These are phyloP conservation scores for Globisporangium polare DNA, from an alignment of 352 stramenopile species.

Conservation along the genomic window DNA sequence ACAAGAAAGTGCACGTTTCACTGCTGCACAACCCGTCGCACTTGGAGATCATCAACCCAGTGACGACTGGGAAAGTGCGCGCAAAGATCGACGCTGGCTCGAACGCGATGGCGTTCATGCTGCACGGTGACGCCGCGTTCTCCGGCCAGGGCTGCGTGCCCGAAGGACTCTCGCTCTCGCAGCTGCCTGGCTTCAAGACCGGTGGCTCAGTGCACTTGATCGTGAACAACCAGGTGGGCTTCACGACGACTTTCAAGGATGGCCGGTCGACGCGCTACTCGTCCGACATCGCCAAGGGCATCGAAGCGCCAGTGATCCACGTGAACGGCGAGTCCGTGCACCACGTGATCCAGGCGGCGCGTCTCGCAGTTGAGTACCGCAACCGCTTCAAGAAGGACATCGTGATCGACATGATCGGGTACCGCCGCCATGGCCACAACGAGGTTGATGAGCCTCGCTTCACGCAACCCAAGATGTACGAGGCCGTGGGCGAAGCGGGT, in stretches of 20 bases:
- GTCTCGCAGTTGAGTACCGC: conserved; percentile 76
- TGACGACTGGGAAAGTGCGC: conserved; percentile 80
- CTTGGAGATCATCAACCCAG: conserved; percentile 86
- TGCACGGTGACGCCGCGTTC: conserved; percentile 89
- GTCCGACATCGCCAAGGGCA: conserved; percentile 81
- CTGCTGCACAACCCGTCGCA: conserved; percentile 86
- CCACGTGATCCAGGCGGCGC: conserved; percentile 72
- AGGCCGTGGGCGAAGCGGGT: conserved; percentile 52
- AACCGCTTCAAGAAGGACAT: conserved; percentile 85
- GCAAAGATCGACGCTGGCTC: conserved; percentile 68
- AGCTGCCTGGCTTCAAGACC: conserved; percentile 74
- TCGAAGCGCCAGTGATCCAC: conserved; percentile 82
- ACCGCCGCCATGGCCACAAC: conserved; percentile 87
- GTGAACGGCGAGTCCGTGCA: conserved; percentile 84
- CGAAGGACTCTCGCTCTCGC: conserved; percentile 68
- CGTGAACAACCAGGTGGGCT: conserved; percentile 90
- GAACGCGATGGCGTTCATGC: conserved; percentile 72
- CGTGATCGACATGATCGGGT: conserved; percentile 82
- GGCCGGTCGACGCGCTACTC: conserved; percentile 79
- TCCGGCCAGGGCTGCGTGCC: conserved; percentile 81
- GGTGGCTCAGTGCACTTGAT: conserved; percentile 82
- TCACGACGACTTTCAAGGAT: conserved; percentile 84
- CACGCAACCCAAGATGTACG: conserved; percentile 88
- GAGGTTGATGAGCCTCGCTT: conserved; percentile 88
- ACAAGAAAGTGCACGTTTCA: conserved; percentile 66